Evolutionary conservation across 208 protist genomes (phyloP), one percentile per base, ranked within the genome.

Genomic region (Phytomonas sp.): DNA sequence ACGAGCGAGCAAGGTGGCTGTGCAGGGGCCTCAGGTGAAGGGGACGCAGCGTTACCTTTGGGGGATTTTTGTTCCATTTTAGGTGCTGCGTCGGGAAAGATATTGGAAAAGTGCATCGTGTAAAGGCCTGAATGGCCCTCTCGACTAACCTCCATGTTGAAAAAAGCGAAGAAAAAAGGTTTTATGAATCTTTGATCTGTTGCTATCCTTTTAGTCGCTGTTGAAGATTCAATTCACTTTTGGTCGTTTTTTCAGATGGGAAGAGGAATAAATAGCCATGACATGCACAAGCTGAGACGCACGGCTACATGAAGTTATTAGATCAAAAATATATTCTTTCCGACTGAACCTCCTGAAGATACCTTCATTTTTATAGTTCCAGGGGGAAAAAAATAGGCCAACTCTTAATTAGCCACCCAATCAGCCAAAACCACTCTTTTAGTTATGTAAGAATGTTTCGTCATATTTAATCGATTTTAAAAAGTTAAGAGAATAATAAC

Each of bases 101-200:
- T 71, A 29, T 84, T 80, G 51, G 84, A 88, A 80, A 94, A 94
- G 82, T 88, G 89, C 72, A 94, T 80, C 37, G 86, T 92, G 76
- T 89, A 94, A 28, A 94, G 77, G 37, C 84, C 85, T 53, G 84
- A 89, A 62, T 92, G 84, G 75, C 81, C 82, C 59, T 85, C 85
- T 37, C 80, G 76, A 66, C 76, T 74, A 0, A 80, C 71, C 62
- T 87, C 79, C 84, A 89, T 89, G 15, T 32, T 76, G 64, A 26
- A 56, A 56, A 56, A 56, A 1, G 20, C 46, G 5, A 64, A 67
- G 26, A 67, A 23, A 29, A 62, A 43, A 32, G 43, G 30, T 40
- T 43, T 23, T n/a, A 29, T 7, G 4, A 23, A 56, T 56, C 11
- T 26, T 2, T 0, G 20, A 20, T 56, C 26, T 26, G 40, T 8